Percentiles rank a stretch among this genome's conserved stretches.
Evolutionary conservation across 2,329 filamentous ascomycete species (phyloP).

Genomic region (Paradendryphiella salina): DNA sequence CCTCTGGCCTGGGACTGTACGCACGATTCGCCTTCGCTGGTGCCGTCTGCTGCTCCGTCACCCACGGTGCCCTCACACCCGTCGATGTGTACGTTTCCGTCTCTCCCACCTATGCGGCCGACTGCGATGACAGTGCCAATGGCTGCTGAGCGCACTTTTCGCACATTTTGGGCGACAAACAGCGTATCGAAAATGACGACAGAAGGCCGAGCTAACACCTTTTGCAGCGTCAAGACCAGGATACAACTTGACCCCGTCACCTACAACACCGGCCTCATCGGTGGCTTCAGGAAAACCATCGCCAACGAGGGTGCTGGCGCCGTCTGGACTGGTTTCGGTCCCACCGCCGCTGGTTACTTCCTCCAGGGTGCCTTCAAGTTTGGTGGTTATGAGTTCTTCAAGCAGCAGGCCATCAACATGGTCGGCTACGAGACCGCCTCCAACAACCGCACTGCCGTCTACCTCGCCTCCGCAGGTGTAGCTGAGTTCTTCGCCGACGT

Average conservation of each 20-base stretch:
- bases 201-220: constrained; percentile 31
- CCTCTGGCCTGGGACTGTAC: constrained; percentile 75
- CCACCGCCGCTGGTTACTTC: constrained; percentile 89
- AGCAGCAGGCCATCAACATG: constrained; percentile 82
- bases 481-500: constrained; percentile 74
- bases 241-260: constrained; percentile 89
- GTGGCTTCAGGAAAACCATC: constrained; percentile 84
- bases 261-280: constrained; percentile 86
- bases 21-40: constrained; percentile 95
- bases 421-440: constrained; percentile 70
- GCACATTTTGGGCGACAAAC: constrained; percentile 15
- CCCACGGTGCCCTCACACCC: constrained; percentile 93
- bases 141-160: constrained; percentile 23
- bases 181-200: constrained; percentile 17
- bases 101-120: not conserved
- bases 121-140: constrained; percentile 25
- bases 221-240: constrained; percentile 82
- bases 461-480: constrained; percentile 67
- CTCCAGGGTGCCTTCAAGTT: constrained; percentile 93
- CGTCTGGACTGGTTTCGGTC: constrained; percentile 82
- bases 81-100: constrained; percentile 90
- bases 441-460: constrained; percentile 79
- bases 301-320: constrained; percentile 77
- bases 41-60: constrained; percentile 97
- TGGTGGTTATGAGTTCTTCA: constrained; percentile 95